A percentile compares a stretch with the other conserved stretches of the same genome.
Conservation (phyloP, 2,329 filamentous ascomycete genomes). For the Raffaelea deltoideospora region DNA sequence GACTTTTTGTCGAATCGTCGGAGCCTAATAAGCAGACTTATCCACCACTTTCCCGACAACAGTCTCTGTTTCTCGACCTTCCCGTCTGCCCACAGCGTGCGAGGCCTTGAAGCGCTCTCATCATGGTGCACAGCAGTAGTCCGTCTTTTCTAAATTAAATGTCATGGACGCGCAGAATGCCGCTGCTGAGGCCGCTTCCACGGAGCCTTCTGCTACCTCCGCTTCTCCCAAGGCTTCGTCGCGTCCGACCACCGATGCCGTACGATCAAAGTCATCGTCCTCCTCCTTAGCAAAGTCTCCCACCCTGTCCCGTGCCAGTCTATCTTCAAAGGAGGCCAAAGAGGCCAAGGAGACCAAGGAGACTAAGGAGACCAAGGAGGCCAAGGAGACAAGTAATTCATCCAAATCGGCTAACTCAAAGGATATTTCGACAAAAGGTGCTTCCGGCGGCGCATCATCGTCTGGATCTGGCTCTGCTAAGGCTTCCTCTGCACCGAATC, state of each 20-base stretch:
- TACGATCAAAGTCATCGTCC: conserved; percentile 17
- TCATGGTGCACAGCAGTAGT: conserved; percentile 41
- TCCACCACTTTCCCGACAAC: not conserved
- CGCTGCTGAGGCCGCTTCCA: conserved; percentile 45
- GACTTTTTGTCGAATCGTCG: too few species aligned
- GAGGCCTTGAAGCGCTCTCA: conserved; percentile 32
- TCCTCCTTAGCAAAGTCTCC: conserved; percentile 13
- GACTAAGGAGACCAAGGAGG: not conserved
- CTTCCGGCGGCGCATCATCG: conserved; percentile 1
- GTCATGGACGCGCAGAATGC: conserved; percentile 56
- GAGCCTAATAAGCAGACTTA: too few species aligned
- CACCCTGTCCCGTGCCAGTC: conserved; percentile 1
- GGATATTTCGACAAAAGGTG: not conserved
- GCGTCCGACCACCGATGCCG: conserved; percentile 19
- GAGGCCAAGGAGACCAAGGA: not conserved
- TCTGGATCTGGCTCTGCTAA: not conserved
- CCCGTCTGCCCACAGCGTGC: conserved; percentile 6
- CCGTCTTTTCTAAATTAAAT: conserved; percentile 41
- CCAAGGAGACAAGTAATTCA: not conserved
- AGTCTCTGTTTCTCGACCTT: not conserved
- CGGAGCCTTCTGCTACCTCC: conserved; percentile 41
- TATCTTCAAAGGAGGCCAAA: conserved; percentile 5
- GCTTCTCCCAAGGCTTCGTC: conserved; percentile 18
- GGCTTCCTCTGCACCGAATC: conserved; percentile 13
- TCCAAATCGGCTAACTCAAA: not conserved